Conservation (phyloP, 2,329 filamentous ascomycete species). For the Nigrograna mackinnonii region DNA sequence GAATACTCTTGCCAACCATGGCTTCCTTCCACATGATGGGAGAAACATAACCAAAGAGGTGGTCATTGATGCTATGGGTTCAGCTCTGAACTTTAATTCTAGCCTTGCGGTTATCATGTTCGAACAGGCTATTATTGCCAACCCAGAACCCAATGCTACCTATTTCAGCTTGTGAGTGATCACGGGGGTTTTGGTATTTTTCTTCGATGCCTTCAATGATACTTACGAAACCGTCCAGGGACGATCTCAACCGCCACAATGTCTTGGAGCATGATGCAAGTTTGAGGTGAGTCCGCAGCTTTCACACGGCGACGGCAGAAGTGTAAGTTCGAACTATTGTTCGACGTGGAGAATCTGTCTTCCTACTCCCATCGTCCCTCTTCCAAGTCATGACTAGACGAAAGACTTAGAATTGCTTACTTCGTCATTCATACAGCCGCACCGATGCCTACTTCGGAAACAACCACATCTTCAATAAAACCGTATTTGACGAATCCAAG, state of each 20-base stretch:
- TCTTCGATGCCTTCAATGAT: neutral
- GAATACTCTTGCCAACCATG: constrained; percentile 31
- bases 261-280: constrained; percentile 56
- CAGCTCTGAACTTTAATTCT: constrained; percentile 38
- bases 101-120: constrained; percentile 49
- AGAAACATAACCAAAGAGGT: constrained; percentile 32
- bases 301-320: too few relatives aligned
- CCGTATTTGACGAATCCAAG: constrained; percentile 51
- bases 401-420: neutral
- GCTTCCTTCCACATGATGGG: constrained; percentile 28
- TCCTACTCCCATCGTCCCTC: too few relatives aligned
- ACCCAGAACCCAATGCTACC: constrained; percentile 29
- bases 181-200: neutral
- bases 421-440: constrained; percentile 41
- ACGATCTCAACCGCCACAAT: constrained; percentile 52
- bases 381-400: too few relatives aligned
- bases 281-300: constrained; percentile 4
- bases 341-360: too few relatives aligned
- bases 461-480: constrained; percentile 57
- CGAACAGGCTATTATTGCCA: constrained; percentile 43
- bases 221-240: constrained; percentile 8
- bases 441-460: constrained; percentile 55
- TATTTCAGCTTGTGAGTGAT: constrained; percentile 24
- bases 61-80: constrained; percentile 41
- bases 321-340: too few relatives aligned